Percentiles rank a stretch among this genome's conserved stretches.
Conservation (phyloP, 2,329 filamentous ascomycete species). For the Chaetomium sp. region DNA sequence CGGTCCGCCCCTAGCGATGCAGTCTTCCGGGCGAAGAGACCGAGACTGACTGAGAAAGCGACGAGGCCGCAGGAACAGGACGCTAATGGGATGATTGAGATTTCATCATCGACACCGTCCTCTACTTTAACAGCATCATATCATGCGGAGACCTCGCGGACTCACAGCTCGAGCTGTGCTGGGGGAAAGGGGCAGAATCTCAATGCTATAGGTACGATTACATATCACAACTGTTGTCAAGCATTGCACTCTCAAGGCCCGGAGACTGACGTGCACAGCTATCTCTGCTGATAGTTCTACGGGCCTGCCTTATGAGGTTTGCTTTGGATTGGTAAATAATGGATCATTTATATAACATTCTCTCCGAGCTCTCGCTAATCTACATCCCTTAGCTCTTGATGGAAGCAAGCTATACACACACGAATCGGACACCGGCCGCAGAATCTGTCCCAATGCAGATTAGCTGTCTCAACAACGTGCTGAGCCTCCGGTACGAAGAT, state of each 20-base stretch:
- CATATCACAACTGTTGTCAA: neutral
- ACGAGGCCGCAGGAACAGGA: neutral
- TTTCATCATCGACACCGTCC: neutral
- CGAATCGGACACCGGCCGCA: neutral
- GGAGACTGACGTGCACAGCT: neutral
- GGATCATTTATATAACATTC: neutral
- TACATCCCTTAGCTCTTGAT: neutral
- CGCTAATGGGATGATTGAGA: neutral
- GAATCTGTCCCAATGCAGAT: neutral
- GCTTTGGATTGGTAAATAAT: slow-evolving; percentile 1
- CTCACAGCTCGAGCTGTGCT: neutral
- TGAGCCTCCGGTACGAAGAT: neutral
- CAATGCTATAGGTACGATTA: neutral
- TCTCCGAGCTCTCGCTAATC: neutral
- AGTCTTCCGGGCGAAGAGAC: neutral
- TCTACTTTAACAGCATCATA: neutral
- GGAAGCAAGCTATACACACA: neutral
- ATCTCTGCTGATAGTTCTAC: neutral
- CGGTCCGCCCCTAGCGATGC: neutral
- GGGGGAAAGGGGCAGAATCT: neutral
- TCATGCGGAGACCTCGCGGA: neutral
- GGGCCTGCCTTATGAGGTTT: neutral
- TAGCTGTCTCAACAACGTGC: neutral
- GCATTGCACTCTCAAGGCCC: neutral
- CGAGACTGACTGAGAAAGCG: neutral